phyloP scores from a whole-genome alignment of 352 stramenopile species.

The Aphanomyces invadans region DNA sequence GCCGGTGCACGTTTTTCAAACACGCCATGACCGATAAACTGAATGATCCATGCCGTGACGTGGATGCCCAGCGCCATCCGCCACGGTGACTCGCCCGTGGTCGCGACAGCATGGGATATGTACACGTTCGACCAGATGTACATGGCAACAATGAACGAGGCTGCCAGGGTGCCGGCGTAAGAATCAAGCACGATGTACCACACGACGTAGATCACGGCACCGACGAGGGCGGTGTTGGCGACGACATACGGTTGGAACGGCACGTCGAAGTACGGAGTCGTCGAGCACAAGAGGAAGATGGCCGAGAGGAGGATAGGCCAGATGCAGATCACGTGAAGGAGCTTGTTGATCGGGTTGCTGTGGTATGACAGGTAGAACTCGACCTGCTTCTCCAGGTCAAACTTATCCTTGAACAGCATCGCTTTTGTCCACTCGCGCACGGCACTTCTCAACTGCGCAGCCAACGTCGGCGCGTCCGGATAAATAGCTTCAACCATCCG shows the following conservation, averaged over 20 bases:
- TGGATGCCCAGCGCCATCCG: constrained; percentile 50
- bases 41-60: constrained; percentile 55
- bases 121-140: constrained; percentile 61
- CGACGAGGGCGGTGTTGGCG: constrained; percentile 50
- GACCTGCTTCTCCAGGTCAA: constrained; percentile 75
- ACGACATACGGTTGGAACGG: constrained; percentile 41
- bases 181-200: constrained; percentile 71
- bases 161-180: constrained; percentile 45
- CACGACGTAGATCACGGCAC: constrained; percentile 53
- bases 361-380: constrained; percentile 84
- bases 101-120: constrained; percentile 30
- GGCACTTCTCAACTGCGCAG: too few relatives aligned
- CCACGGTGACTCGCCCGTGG: constrained; percentile 40
- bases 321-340: constrained; percentile 76
- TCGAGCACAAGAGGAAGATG: constrained; percentile 49
- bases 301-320: constrained; percentile 78
- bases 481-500: too few relatives aligned
- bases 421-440: too few relatives aligned
- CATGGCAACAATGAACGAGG: constrained; percentile 39
- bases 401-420: constrained; percentile 35
- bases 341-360: constrained; percentile 69
- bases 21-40: constrained; percentile 83
- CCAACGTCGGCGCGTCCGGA: too few relatives aligned
- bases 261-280: constrained; percentile 28
- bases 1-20: constrained; percentile 78